Evolutionary conservation across 768 basidiomycete species (phyloP), one percentile per base, ranked within the genome.

Genomic region (Podaxis sp.): DNA sequence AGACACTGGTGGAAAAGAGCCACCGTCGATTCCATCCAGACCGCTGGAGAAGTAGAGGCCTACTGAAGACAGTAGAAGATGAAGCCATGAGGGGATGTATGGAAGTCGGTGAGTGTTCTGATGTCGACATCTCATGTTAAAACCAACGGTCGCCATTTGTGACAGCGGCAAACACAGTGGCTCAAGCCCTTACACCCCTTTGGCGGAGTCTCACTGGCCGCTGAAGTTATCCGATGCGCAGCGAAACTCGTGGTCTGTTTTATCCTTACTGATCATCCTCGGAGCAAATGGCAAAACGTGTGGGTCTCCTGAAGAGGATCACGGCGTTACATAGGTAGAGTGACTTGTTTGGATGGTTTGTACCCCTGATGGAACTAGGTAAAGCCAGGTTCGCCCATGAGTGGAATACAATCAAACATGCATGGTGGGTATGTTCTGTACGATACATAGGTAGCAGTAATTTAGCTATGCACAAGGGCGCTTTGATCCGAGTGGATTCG

Each of bases 21-120:
- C 84, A 92, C 68, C 80, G 84, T 44, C 76, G 90, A 57, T 93
- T 92, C 71, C 93, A 93, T 67, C 89, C 90, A 1, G 92, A 93
- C 72, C 77, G 89, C 64, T 95, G 90, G 92, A 79, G 86, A 48
- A 85, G 88, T 33, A 79, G 88, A 46, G 84, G 84, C 30, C 74
- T 93, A 39, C 78, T 90, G 69, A 77, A 77, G 63, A 83, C 83
- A 52, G 80, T 90, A 52, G 67, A 71, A 24, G 86, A 90, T 63
- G 86, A 86, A 53, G 74, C 79, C 52, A 82, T 86, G 68, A 80
- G 84, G 64, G 79, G 77, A 42, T 86, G 80, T 66, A 73, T 88
- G 66, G 89, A 87, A 72, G 88, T 91, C 59, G 90, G 89, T 80
- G 75, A 57, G 77, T 73, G n/a, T 40, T 59, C 17, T 26, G 15